Conservation (phyloP, 371 early-diverging fungal genomes). For the Zancudomyces culisetae region DNA sequence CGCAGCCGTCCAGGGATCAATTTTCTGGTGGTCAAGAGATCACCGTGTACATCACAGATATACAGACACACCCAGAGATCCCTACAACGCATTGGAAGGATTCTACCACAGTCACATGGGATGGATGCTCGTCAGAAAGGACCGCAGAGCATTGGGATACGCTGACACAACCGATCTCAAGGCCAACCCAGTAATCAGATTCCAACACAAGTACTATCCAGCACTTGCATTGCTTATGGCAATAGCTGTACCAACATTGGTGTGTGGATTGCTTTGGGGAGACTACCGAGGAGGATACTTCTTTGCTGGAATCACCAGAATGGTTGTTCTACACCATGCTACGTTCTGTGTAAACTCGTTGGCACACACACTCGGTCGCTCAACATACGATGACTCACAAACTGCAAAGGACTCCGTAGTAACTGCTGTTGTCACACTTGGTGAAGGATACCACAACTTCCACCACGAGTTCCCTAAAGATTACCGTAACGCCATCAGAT, state of each 20-base stretch:
- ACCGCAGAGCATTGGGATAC: slow-evolving; percentile 43
- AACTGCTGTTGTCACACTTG: slow-evolving; percentile 58
- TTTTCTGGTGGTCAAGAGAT: slow-evolving; percentile 67
- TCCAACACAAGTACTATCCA: slow-evolving; percentile 70
- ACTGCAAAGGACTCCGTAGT: slow-evolving; percentile 64
- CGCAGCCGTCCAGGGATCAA: slow-evolving; percentile 62
- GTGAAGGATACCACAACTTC: slow-evolving; percentile 80
- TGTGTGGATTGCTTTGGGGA: slow-evolving; percentile 75
- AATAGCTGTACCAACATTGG: slow-evolving; percentile 55
- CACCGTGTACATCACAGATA: slow-evolving; percentile 86
- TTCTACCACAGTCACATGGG: slow-evolving; percentile 72
- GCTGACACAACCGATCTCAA: slow-evolving; percentile 74
- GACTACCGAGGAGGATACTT: slow-evolving; percentile 81
- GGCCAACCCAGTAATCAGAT: slow-evolving; percentile 47
- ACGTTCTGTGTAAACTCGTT: slow-evolving; percentile 89
- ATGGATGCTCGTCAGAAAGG: slow-evolving; percentile 73
- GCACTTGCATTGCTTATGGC: slow-evolving; percentile 44
- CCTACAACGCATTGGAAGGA: slow-evolving; percentile 71
- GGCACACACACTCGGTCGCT: slow-evolving; percentile 60
- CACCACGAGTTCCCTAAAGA: slow-evolving; percentile 92
- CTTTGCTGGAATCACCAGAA: slow-evolving; percentile 58
- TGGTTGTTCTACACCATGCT: slow-evolving; percentile 73
- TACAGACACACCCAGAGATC: slow-evolving; percentile 81
- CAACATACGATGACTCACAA: slow-evolving; percentile 56
- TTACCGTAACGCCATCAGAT: slow-evolving; percentile 81